Evolutionary conservation across 345 rosid genomes (phyloP).

Genomic region (Sisymbrium altissimum): DNA sequence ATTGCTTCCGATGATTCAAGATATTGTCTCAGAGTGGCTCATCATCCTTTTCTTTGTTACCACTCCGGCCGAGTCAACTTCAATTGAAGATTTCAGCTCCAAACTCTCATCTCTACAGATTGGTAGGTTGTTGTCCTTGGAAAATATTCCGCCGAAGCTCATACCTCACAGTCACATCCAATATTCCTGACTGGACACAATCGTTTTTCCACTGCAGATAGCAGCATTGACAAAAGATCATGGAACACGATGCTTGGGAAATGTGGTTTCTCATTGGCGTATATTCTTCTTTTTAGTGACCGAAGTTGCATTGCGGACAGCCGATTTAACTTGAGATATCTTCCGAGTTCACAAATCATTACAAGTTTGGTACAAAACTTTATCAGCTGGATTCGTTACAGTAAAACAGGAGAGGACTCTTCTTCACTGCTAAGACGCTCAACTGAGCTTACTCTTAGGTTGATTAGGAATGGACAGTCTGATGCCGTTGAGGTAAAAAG

Average conservation of each 20-base stretch:
- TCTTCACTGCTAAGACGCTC: slow-evolving; percentile 66
- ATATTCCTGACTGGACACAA: slow-evolving; percentile 2
- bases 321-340: slow-evolving; percentile 33
- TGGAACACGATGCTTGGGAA: slow-evolving; percentile 78
- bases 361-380: slow-evolving; percentile 56
- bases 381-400: slow-evolving; percentile 81
- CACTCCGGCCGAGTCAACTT: slow-evolving; percentile 68
- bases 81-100: slow-evolving; percentile 80
- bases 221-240: slow-evolving; percentile 56
- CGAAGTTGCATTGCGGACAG: slow-evolving; percentile 39
- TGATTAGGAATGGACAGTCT: slow-evolving; percentile 77
- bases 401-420: slow-evolving; percentile 58
- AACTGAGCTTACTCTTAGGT: slow-evolving; percentile 65
- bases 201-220: slow-evolving; percentile 50
- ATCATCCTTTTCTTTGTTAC: slow-evolving; percentile 63
- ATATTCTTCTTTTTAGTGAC: slow-evolving; percentile 49
- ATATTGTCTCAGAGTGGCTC: slow-evolving; percentile 80
- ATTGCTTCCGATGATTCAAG: slow-evolving; percentile 87
- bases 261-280: slow-evolving; percentile 77
- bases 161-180: slow-evolving; percentile 1
- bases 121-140: slow-evolving; percentile 48
- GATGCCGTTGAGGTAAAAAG: slow-evolving; percentile 76
- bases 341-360: slow-evolving; percentile 58
- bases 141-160: not conserved
- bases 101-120: slow-evolving; percentile 89